Conservation (phyloP, 306 rosid species). For the Cotoneaster glaucophyllus region DNA sequence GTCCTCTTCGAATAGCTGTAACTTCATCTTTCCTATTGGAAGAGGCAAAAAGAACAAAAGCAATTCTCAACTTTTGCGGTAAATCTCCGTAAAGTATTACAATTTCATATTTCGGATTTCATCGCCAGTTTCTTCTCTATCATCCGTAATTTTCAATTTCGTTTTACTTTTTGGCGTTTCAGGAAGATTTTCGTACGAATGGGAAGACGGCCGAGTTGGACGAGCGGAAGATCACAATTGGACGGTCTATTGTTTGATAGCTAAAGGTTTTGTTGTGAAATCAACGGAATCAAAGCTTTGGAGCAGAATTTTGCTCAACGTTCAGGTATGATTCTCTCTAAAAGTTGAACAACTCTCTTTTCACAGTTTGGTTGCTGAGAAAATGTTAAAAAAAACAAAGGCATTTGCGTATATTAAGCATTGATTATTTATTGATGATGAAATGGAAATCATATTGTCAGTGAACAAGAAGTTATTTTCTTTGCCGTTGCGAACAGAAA, state of each 20-base stretch:
- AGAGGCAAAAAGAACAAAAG: background rate
- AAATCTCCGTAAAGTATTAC: conserved; percentile 5
- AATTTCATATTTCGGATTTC: background rate
- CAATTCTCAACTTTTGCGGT: conserved; percentile 9
- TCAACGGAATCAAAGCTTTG: conserved; percentile 8
- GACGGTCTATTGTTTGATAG: background rate
- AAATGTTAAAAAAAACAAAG: background rate
- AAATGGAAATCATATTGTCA: background rate
- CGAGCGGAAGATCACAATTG: background rate
- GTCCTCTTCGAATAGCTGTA: no score
- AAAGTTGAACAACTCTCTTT: background rate
- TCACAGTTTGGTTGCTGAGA: conserved; percentile 7
- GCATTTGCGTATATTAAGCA: background rate
- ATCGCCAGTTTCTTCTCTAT: background rate
- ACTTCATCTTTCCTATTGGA: background rate
- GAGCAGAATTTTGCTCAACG: background rate
- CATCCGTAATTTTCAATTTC: background rate
- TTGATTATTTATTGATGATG: background rate
- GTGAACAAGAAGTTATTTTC: background rate
- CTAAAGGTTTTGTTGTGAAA: background rate
- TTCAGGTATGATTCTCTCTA: conserved; percentile 3
- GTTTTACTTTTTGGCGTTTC: background rate
- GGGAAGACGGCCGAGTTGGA: background rate
- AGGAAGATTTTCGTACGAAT: background rate
- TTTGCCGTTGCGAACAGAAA: background rate